Evolutionary conservation across 257 asterid species (phyloP), one percentile per base, ranked within the genome.

Genomic region (Petunia axillaris): DNA sequence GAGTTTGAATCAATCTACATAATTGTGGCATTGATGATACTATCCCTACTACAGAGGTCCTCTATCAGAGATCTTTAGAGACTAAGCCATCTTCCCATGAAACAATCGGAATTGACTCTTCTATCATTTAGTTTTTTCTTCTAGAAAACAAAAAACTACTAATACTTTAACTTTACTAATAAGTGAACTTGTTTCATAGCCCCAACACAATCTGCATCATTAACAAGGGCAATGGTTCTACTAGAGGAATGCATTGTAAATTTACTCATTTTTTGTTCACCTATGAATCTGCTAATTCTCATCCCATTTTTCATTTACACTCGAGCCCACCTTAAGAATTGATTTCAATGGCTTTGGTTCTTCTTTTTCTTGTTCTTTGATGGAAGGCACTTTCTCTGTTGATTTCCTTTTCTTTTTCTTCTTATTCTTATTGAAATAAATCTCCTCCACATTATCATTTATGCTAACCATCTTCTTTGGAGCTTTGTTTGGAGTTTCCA

Each of bases 391-490:
- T 54, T 71, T 59, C 43, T 64, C 79, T 25, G 13, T 64, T 15
- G 79, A 77, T 38, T 50, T 76, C 71, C 10, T 74, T 35, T 73
- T 76, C 6, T 63, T 57, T 35, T 50, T 82, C 16, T 44, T n/a
- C 46, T 81, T 79, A 8, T 46, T 44, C 59, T 38, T 79, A 35
- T 1, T 44, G 6, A 80, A 64, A 67, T 48, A 9, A 71, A 85
- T 79, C 59, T 85, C 84, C 77, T 81, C 88, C 54, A 76, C 77
- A 39, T 76, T 64, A 16, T 82, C 82, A 70, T 82, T 76, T 76
- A 76, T 82, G 63, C 85, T 85, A 54, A 85, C 88, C 88, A 77
- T 82, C 79, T 85, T 82, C 83, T 82, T 82, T 0, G 85, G 85
- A 60, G 80, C 78, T 82, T 43, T 85, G 25, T 36, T 43, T 67